Base-by-base conservation (phyloP, 768 basidiomycete genomes). In the Aureoboletus auriporus region DNA sequence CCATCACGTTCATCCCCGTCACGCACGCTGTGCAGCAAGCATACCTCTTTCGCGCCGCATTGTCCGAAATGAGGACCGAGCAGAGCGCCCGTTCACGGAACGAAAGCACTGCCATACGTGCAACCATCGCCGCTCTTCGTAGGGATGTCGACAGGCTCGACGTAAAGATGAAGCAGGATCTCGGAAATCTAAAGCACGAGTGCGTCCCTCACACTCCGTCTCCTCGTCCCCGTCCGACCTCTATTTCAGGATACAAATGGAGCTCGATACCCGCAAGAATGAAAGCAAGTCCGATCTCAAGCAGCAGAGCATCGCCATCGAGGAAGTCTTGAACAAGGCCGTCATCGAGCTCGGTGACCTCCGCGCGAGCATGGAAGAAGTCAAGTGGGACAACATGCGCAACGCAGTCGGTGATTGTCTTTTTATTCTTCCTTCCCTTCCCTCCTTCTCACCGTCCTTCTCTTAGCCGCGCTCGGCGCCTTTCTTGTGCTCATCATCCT, bases 101-200 rank as follows among this genome's bases (percentile, higher is more conserved):
- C 56, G 93, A 95, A 59, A 83, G 82, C 35, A 81, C 90, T 11
- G 74, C 86, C n/a, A 80, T 97, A 49, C 77, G 83, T n/a, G 76
- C 89, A 0, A 74, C 86, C 33, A 82, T 85, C 4, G 69, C 81
- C n/a, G 81, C 85, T 4, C 75, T 95, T 14, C 79, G 93, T 50
- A 74, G 92, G 52, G 96, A 98, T 38, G 84, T 93, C 12, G 95
- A 99, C 60, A 70, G 76, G 3, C 67, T 97, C 39, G 83, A 86
- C 58, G 83, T 86, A 36, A 94, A 89, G 70, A 87, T 99, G 83
- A 95, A 94, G 70, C 93, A 96, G 66, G 91, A 94, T 54, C 70
- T 98, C 20, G 82, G 79, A 13, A 86, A 79, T 39, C 74, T 99
- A 57, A 93, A 89, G 68, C 94, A 97, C 61, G 94, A 98, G 93